Percentiles rank a stretch among this genome's conserved stretches.
These are phyloP conservation scores for Cardiospermum halicacabum DNA, from an alignment of 345 rosid species.

Conservation along the genomic window DNA sequence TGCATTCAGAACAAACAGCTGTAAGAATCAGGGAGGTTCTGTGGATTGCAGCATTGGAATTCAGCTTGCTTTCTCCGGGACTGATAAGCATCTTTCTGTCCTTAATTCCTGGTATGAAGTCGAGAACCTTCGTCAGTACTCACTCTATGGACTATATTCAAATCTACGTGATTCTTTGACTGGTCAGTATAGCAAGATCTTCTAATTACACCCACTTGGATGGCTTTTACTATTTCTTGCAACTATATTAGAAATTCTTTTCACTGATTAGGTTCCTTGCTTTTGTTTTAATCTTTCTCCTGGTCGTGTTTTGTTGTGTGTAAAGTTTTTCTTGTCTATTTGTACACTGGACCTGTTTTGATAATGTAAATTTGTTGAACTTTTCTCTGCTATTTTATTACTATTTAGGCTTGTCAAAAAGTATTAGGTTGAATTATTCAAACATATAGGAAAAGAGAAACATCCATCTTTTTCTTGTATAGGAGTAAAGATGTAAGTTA, in stretches of 20 bases:
- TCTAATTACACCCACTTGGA: slow-evolving; percentile 33
- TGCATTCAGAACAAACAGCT: slow-evolving; percentile 59
- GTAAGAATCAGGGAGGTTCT: slow-evolving; percentile 62
- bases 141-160: slow-evolving; percentile 78
- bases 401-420: too few species aligned
- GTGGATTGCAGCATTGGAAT: slow-evolving; percentile 96
- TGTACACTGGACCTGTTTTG: too few species aligned
- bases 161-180: slow-evolving; percentile 74
- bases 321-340: too few species aligned
- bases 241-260: slow-evolving; percentile 4
- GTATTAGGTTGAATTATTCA: too few species aligned
- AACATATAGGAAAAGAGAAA: too few species aligned
- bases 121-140: slow-evolving; percentile 84
- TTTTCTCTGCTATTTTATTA: too few species aligned
- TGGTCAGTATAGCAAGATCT: slow-evolving; percentile 56
- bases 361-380: too few species aligned
- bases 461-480: too few species aligned
- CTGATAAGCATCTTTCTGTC: slow-evolving; percentile 78
- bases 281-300: too few species aligned
- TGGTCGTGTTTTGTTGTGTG: too few species aligned
- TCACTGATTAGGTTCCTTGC: too few species aligned
- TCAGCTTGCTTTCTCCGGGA: slow-evolving; percentile 94
- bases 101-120: slow-evolving; percentile 98
- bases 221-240: slow-evolving; percentile 5
- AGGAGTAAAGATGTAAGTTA: too few species aligned